Evolutionary conservation across 768 basidiomycete species (phyloP).

Genomic region (Mycena galericulata): DNA sequence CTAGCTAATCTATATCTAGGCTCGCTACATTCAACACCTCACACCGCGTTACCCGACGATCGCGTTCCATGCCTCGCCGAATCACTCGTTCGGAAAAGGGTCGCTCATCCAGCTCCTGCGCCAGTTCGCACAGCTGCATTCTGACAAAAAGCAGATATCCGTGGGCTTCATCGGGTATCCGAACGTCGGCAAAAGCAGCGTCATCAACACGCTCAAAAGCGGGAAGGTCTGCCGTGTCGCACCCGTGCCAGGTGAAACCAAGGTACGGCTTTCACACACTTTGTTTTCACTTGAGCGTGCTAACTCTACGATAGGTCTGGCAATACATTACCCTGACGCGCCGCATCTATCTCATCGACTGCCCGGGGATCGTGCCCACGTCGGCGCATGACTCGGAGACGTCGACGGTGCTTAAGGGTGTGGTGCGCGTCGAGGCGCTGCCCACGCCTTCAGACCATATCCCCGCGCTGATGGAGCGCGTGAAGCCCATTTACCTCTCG

Average conservation of each 20-base stretch:
- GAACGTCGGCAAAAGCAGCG: conserved; percentile 96
- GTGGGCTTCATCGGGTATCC: conserved; percentile 99
- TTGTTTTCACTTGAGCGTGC: neutral
- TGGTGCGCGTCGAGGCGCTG: conserved; percentile 95
- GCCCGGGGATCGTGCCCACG: conserved; percentile 96
- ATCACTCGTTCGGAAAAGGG: conserved; percentile 99
- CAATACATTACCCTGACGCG: conserved; percentile 98
- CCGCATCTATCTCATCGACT: conserved; percentile 98
- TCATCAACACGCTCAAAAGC: conserved; percentile 99
- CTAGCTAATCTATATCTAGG: conserved; percentile 57
- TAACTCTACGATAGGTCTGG: conserved; percentile 74
- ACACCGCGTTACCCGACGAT: conserved; percentile 96
- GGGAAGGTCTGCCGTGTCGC: conserved; percentile 98
- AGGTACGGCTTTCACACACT: conserved; percentile 54
- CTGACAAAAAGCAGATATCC: conserved; percentile 99
- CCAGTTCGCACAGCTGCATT: conserved; percentile 96
- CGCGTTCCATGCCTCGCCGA: conserved; percentile 98
- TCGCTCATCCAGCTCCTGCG: conserved; percentile 96
- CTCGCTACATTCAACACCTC: conserved; percentile 95
- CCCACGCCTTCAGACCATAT: conserved; percentile 94
- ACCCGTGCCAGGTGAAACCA: conserved; percentile 98
- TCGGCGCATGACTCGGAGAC: conserved; percentile 93
- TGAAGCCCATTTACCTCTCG: conserved; percentile 93
- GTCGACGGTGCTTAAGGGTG: conserved; percentile 94
- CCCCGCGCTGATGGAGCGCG: conserved; percentile 85